Conservation (phyloP, 2,329 filamentous ascomycete genomes). For the Penicillium italicum region DNA sequence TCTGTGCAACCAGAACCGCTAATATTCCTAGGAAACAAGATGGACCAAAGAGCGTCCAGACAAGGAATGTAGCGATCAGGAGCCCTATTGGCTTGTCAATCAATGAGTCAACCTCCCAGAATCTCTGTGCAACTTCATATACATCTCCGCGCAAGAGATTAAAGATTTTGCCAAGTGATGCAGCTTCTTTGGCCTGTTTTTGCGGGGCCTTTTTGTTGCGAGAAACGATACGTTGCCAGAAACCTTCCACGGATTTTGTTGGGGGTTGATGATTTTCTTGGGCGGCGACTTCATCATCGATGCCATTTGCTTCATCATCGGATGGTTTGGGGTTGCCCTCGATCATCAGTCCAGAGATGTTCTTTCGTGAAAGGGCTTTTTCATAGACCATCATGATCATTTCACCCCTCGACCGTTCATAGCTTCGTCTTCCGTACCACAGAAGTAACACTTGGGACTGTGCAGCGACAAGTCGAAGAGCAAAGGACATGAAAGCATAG, state of each 20-base stretch:
- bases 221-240: slow-evolving; percentile 26
- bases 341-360: slow-evolving; percentile 40
- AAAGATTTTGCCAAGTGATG: slow-evolving; percentile 85
- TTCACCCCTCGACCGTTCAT: slow-evolving; percentile 80
- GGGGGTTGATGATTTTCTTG: slow-evolving; percentile 8
- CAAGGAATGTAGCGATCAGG: slow-evolving; percentile 67
- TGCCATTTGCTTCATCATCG: slow-evolving; percentile 13
- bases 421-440: slow-evolving; percentile 80
- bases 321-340: slow-evolving; percentile 26
- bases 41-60: slow-evolving; percentile 76
- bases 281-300: slow-evolving; percentile 9
- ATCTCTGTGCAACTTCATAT: slow-evolving; percentile 49
- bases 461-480: slow-evolving; percentile 57
- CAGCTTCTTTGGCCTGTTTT: slow-evolving; percentile 51
- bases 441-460: slow-evolving; percentile 67
- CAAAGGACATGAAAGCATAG: slow-evolving; percentile 62
- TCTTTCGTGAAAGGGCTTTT: slow-evolving; percentile 68
- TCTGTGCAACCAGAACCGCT: slow-evolving; percentile 65
- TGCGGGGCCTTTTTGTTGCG: slow-evolving; percentile 25
- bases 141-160: slow-evolving; percentile 69
- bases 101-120: slow-evolving; percentile 81
- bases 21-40: slow-evolving; percentile 70
- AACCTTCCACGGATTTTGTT: slow-evolving; percentile 23
- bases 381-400: slow-evolving; percentile 82
- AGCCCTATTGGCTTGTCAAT: slow-evolving; percentile 73